Evolutionary conservation across 2,329 filamentous ascomycete species (phyloP), one percentile per base, ranked within the genome.

Genomic region (Penicillium oxalicum): DNA sequence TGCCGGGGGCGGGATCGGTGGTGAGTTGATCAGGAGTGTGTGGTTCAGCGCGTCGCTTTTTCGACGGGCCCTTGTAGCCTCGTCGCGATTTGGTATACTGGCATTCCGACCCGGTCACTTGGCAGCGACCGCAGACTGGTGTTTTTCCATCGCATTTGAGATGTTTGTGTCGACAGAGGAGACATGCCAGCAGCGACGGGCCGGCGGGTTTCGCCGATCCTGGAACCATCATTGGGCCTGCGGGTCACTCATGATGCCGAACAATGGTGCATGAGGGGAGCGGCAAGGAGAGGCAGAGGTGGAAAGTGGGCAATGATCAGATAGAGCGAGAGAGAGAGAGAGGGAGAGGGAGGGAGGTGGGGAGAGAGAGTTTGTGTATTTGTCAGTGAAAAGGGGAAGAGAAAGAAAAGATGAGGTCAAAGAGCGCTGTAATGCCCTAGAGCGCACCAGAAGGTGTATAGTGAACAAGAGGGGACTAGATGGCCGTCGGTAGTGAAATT

Each of bases 131-230:
- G 68, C 87, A 91, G 29, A 69, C 54, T 9, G 87, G 86, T 29
- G 70, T 82, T 34, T 74, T 70, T 27, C 85, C 86, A 66, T 90
- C 84, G 64, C 87, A 91, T 64, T 88, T 91, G 42, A 90, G 76
- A 66, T 91, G 87, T 61, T 87, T 75, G 45, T 72, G 70, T 32
- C 76, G 69, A 54, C 76, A 78, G 33, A 68, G 63, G 27, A 73
- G 64, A 72, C 59, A 82, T 50, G 62, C 78, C 61, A 62, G 72
- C 56, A 55, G 75, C 9, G 69, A 68, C 2, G 70, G 70, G 13
- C 63, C 64, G 3, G 62, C 48, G 40, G 51, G 50, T 47, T 64
- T 64, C n/a, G 56, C 51, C 35, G 56, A 36, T 41, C 46, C 40
- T 32, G 55, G 49, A 36, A 49, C 45, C 40, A 48, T 52, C 13